Evolutionary conservation across 2,329 filamentous ascomycete genomes (phyloP), one percentile per base, ranked within the genome.

Genomic region (Cytospora piceicola): DNA sequence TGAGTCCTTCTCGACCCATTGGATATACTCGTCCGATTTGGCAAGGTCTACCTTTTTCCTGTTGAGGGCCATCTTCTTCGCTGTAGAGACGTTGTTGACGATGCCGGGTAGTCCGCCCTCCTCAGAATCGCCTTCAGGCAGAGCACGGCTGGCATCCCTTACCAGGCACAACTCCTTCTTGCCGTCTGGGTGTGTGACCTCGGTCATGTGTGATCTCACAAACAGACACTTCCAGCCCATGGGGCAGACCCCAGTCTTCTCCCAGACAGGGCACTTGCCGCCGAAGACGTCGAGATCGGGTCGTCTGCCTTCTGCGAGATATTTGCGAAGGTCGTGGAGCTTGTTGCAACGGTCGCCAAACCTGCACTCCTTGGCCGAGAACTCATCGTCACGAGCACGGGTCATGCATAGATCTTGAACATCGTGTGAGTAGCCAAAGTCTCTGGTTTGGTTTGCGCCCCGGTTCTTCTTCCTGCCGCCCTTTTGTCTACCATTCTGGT

Each of bases 151-250:
- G 12, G 65, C 22, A 51, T 71, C 70, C 14, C 87, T 85, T 24
- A 90, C 72, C 58, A 97, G 82, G 3, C 94, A 82, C 61, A 98
- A 79, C 78, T 98, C 94, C 72, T 91, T 93, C 70, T 86, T 86
- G 11, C 93, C 94, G 75, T 96, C 94, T 62, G 89, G 88, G 24
- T 83, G 87, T 70, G 91, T 87, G 29, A 91, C 78, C 78, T 98
- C 94, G 68, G 88, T 84, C 72, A 93, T 95, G 78, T 99, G 95
- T 69, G 92, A 96, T 69, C 85, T 85, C 39, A 92, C 90, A 74
- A 97, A 96, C 27, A 94, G 90, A 76, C 95, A 99, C 76, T 94
- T 96, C 94, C 94, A 99, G 7, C 95, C 95, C 17, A 90, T 87
- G 58, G 86, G 84, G 72, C 95, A 99, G 68, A 83, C 87, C 15